Conservation (phyloP, 768 basidiomycete species). For the Kwoniella pini region DNA sequence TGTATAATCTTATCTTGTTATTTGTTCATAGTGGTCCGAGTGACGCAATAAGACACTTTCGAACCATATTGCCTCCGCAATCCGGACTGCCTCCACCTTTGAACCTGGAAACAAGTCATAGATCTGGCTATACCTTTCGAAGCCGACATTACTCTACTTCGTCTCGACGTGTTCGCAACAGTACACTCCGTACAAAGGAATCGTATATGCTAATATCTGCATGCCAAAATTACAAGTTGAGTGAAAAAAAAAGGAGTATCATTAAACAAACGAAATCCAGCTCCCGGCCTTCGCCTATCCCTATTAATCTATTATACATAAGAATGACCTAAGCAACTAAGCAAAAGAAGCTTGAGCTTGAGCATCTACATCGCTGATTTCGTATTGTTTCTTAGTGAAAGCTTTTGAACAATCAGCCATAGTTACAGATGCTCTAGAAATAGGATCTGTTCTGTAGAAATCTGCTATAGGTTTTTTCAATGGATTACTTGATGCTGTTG, state of each 20-base stretch:
- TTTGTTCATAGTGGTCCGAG: too few species aligned
- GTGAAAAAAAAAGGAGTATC: too few species aligned
- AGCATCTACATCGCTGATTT: conserved; percentile 34
- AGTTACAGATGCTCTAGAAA: conserved; percentile 88
- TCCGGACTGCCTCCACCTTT: neutral
- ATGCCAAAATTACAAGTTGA: conserved; percentile 12
- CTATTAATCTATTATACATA: neutral
- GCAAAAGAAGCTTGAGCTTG: conserved; percentile 44
- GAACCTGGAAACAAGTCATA: too few species aligned
- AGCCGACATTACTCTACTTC: too few species aligned
- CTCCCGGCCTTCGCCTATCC: neutral
- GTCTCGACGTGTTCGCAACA: too few species aligned
- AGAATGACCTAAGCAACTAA: conserved; percentile 10
- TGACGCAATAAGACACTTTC: too few species aligned
- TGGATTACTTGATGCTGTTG: conserved; percentile 50
- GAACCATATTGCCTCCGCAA: too few species aligned
- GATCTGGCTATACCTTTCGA: too few species aligned
- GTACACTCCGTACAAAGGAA: neutral
- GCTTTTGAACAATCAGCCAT: conserved; percentile 92
- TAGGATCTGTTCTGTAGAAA: conserved; percentile 95
- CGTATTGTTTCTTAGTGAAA: conserved; percentile 65
- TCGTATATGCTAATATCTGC: conserved; percentile 8
- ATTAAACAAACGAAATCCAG: too few species aligned
- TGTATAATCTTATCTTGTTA: too few species aligned
- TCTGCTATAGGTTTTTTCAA: conserved; percentile 82